phyloP scores from a whole-genome alignment of 805 yeast species.

The Teunomyces cretensis region DNA sequence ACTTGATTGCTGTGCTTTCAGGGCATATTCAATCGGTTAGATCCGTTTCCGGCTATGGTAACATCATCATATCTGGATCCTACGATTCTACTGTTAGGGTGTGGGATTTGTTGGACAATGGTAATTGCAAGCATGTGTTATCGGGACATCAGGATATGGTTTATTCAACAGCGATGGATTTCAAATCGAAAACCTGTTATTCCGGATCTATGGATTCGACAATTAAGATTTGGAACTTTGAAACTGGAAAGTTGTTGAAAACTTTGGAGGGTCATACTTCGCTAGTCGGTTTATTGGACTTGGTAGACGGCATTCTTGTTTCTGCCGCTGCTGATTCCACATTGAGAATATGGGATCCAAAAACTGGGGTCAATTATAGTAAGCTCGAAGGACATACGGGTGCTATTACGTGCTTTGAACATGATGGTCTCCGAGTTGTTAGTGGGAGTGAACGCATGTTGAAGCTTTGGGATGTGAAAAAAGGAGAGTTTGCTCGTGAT shows the following conservation, averaged over 20 bases:
- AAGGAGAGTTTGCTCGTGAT: slow-evolving; percentile 75
- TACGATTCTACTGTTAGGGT: slow-evolving; percentile 89
- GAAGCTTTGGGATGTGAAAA: slow-evolving; percentile 81
- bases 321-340: slow-evolving; percentile 97
- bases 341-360: slow-evolving; percentile 89
- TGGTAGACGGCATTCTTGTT: slow-evolving; percentile 73
- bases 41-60: slow-evolving; percentile 83
- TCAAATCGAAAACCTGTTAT: slow-evolving; percentile 72
- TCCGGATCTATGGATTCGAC: slow-evolving; percentile 91
- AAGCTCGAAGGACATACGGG: slow-evolving; percentile 78
- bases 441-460: slow-evolving; percentile 89
- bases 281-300: slow-evolving; percentile 81
- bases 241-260: slow-evolving; percentile 65
- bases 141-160: slow-evolving; percentile 86
- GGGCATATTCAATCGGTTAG: slow-evolving; percentile 75
- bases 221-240: slow-evolving; percentile 86
- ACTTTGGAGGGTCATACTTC: slow-evolving; percentile 86
- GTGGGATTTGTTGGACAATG: slow-evolving; percentile 77
- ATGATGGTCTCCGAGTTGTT: slow-evolving; percentile 77
- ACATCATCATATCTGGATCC: slow-evolving; percentile 82
- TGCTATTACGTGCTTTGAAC: slow-evolving; percentile 92
- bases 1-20: slow-evolving; percentile 61
- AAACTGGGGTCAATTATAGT: slow-evolving; percentile 61
- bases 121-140: slow-evolving; percentile 69
- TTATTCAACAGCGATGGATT: slow-evolving; percentile 84